A percentile compares a stretch with the other conserved stretches of the same genome.
Conservation (phyloP, 768 basidiomycete species). For the Rhizopogon vinicolor region DNA sequence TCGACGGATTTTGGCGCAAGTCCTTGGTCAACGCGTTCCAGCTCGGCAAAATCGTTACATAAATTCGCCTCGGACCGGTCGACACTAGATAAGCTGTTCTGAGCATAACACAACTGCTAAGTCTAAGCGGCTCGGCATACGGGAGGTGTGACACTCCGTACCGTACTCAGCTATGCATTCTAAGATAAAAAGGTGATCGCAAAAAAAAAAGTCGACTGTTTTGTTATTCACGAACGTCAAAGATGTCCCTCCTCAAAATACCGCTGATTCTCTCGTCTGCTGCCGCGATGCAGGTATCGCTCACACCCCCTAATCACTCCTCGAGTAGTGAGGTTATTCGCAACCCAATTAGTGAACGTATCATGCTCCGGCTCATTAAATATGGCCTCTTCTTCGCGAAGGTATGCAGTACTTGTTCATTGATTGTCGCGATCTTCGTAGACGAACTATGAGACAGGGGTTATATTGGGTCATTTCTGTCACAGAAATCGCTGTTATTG, state of each 20-base stretch:
- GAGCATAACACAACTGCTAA: no score
- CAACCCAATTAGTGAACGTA: background rate
- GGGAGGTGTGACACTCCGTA: background rate
- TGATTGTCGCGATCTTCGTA: background rate
- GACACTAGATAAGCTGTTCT: no score
- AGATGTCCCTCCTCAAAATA: slow-evolving; percentile 32
- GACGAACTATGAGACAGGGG: background rate
- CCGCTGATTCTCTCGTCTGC: slow-evolving; percentile 39
- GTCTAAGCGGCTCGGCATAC: no score
- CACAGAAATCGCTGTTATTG: background rate
- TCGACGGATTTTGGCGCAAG: no score
- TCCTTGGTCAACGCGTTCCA: no score
- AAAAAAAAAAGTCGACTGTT: no score
- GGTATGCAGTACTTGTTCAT: background rate
- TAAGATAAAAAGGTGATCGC: no score
- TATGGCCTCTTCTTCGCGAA: background rate
- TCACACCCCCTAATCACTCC: slow-evolving; percentile 44
- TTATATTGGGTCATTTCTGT: slow-evolving; percentile 1
- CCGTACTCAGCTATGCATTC: no score
- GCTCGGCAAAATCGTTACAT: no score
- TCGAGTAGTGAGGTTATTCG: slow-evolving; percentile 27
- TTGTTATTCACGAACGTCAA: background rate
- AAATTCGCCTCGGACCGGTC: no score
- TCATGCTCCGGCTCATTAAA: background rate
- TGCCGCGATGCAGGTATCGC: slow-evolving; percentile 34